Percentiles rank a stretch among this genome's conserved stretches.
These are phyloP conservation scores for Trifolium repens DNA, from an alignment of 306 rosid species.

Conservation along the genomic window DNA sequence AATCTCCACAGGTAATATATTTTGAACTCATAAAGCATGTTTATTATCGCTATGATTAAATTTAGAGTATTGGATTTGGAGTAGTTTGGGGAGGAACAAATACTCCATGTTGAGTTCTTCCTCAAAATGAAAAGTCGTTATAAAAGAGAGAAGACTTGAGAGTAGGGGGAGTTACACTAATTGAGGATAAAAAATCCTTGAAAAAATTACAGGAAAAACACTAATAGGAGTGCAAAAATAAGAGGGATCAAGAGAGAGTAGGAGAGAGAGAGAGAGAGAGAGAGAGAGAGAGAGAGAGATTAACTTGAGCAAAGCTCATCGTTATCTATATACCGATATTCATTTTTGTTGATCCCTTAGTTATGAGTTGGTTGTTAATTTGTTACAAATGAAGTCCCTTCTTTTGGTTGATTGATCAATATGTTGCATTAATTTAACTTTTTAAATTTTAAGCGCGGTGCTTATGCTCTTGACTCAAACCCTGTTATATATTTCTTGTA, in stretches of 20 bases:
- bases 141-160: constrained; percentile 10
- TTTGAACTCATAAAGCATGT: constrained; percentile 28
- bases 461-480: not conserved
- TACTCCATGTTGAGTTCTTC: constrained; percentile 29
- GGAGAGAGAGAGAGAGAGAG: not conserved
- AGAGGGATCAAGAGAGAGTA: not conserved
- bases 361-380: not conserved
- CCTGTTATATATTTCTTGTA: not conserved
- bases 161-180: constrained; percentile 2
- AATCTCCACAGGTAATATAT: constrained; percentile 76
- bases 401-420: not conserved
- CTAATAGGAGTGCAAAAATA: not conserved
- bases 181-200: constrained; percentile 14
- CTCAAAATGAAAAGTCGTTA: constrained; percentile 27
- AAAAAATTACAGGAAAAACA: not conserved
- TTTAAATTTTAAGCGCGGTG: not conserved
- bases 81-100: constrained; percentile 12
- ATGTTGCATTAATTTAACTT: not conserved
- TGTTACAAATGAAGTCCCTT: constrained; percentile 1
- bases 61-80: constrained; percentile 1
- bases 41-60: constrained; percentile 32
- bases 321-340: not conserved
- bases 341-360: not conserved
- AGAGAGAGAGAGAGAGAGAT: not conserved
- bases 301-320: not conserved